phyloP scores from a whole-genome alignment of 1,284 basidiomycete species.

The Austroboletus niveus region DNA sequence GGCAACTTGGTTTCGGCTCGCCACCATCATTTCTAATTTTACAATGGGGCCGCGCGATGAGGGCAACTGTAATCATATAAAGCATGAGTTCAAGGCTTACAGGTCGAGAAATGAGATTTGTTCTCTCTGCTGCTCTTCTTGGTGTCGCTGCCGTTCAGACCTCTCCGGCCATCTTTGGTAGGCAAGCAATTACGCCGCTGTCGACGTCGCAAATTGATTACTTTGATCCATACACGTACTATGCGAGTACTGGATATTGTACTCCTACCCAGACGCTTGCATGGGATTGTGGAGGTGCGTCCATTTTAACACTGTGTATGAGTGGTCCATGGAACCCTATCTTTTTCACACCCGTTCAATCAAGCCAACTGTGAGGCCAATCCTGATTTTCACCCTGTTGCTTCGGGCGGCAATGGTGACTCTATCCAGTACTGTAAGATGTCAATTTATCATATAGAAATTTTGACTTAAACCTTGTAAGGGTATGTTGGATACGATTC shows the following conservation, averaged over 20 bases:
- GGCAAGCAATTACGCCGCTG: slow-evolving; percentile 43
- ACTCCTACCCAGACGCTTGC: slow-evolving; percentile 39
- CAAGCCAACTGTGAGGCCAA: slow-evolving; percentile 59
- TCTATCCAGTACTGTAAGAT: slow-evolving; percentile 53
- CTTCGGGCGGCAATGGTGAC: slow-evolving; percentile 44
- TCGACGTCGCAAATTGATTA: slow-evolving; percentile 41
- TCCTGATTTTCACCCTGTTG: slow-evolving; percentile 52
- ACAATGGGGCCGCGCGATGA: not conserved
- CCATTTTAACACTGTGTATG: not conserved
- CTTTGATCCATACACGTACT: slow-evolving; percentile 56
- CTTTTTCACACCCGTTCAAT: not conserved
- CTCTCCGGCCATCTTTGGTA: slow-evolving; percentile 23
- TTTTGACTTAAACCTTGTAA: slow-evolving; percentile 5
- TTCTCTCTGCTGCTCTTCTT: slow-evolving; percentile 8
- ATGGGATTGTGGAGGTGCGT: slow-evolving; percentile 62
- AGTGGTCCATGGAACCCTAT: not conserved
- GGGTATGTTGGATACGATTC: slow-evolving; percentile 43
- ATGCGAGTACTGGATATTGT: slow-evolving; percentile 60
- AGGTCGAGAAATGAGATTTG: slow-evolving; percentile 14
- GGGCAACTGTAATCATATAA: not conserved
- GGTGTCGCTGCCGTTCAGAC: slow-evolving; percentile 14
- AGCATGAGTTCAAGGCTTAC: no score
- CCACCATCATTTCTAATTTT: slow-evolving; percentile 11
- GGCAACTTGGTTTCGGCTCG: slow-evolving; percentile 2
- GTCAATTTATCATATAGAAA: not conserved